Conservation (phyloP, 352 stramenopile genomes). For the Globisporangium ultimum region DNA sequence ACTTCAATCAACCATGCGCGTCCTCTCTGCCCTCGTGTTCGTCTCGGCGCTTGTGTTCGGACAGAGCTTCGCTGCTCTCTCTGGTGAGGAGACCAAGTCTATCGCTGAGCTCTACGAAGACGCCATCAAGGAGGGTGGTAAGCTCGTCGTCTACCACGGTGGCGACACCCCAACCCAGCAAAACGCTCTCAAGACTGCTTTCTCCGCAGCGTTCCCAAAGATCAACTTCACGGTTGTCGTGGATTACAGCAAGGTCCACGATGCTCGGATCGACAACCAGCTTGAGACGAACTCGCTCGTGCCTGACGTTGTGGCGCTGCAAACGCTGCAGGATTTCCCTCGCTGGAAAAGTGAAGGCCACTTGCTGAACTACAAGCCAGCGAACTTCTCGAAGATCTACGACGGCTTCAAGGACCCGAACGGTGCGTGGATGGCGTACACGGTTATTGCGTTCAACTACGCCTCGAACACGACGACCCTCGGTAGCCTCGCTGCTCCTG, state of each 20-base stretch:
- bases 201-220: constrained; percentile 32
- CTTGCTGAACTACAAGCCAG: constrained; percentile 52
- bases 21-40: not conserved
- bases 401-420: constrained; percentile 29
- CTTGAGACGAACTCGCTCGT: constrained; percentile 42
- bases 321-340: constrained; percentile 55
- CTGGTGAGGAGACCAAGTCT: constrained; percentile 34
- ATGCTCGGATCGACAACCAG: constrained; percentile 24
- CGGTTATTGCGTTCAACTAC: constrained; percentile 39
- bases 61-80: not conserved
- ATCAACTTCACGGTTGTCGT: constrained; percentile 62
- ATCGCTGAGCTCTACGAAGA: constrained; percentile 44
- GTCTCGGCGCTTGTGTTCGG: not conserved
- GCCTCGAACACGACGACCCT: constrained; percentile 26
- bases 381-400: constrained; percentile 55
- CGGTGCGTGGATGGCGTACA: constrained; percentile 35
- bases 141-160: constrained; percentile 42
- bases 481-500: constrained; percentile 7
- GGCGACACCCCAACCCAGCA: constrained; percentile 32
- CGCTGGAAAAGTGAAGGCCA: constrained; percentile 37
- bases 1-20: not conserved
- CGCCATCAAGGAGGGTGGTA: constrained; percentile 43
- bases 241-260: constrained; percentile 50
- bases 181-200: constrained; percentile 18
- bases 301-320: constrained; percentile 35